Evolutionary conservation across 2,329 filamentous ascomycete species (phyloP).

Genomic region (Colletotrichum sp.): DNA sequence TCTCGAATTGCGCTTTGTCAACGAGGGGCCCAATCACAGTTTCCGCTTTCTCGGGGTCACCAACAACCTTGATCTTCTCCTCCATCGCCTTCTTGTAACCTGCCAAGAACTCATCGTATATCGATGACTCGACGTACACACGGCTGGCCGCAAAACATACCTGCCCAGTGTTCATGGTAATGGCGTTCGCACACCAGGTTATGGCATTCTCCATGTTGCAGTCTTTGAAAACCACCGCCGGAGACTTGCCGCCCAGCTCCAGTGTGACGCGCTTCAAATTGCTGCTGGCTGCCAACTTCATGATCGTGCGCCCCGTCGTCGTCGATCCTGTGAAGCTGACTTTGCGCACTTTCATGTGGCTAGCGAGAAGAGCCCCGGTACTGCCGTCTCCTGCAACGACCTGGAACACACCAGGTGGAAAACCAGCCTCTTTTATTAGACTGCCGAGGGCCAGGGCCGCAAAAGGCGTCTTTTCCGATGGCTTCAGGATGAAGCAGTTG

Average conservation of each 20-base stretch:
- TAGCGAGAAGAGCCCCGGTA: conserved; percentile 28
- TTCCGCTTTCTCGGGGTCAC: conserved; percentile 62
- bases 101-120: conserved; percentile 66
- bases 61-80: conserved; percentile 58
- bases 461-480: conserved; percentile 48
- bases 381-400: conserved; percentile 45
- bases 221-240: conserved; percentile 69
- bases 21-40: conserved; percentile 66
- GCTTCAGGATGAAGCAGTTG: conserved; percentile 49
- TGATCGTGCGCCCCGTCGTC: conserved; percentile 68
- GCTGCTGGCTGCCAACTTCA: conserved; percentile 62
- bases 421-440: conserved; percentile 43
- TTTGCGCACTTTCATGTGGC: conserved; percentile 47
- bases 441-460: conserved; percentile 36
- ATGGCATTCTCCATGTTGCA: conserved; percentile 67
- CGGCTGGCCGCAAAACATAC: conserved; percentile 77
- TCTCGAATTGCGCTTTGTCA: conserved; percentile 51
- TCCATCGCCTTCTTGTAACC: conserved; percentile 65
- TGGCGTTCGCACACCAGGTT: conserved; percentile 36
- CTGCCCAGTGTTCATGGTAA: conserved; percentile 77
- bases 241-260: conserved; percentile 74
- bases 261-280: conserved; percentile 76
- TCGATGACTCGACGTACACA: conserved; percentile 68
- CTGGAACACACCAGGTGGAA: conserved; percentile 48
- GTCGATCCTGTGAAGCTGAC: conserved; percentile 77